Base-by-base conservation (phyloP, 2,329 filamentous ascomycete genomes). In the Colletotrichum lupini region DNA sequence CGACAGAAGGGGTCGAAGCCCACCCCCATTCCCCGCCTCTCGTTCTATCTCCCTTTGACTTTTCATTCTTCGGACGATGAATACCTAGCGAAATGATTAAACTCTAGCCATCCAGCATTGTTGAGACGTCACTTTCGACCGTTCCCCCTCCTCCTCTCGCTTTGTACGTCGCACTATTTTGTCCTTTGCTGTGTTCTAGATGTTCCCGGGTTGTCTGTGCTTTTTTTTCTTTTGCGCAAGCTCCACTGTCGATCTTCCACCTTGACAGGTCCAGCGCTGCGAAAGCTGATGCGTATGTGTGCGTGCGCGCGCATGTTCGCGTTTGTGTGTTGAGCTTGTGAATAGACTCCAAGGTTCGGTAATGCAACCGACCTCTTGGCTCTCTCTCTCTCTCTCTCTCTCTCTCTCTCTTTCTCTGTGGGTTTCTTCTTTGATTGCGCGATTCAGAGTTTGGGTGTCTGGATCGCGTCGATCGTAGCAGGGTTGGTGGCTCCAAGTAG, bases 41-140 rank as follows among this genome's bases (percentile, higher is more conserved):
- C 37, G 37, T 42, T 14, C 32, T 12, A 12, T 35, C 32, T 35
- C 32, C 37, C 37, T 42, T 42, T 42, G 16, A 42, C 37, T 42
- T 42, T 42, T 19, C 6, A 8, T 42, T 19, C 2, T 28, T 24
- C 28, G 14, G 22, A 53, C 52, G 42, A 58, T 11, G 24, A 28
- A 28, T 5, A 35, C 4, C 11, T 35, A 26, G 42, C 42, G 6
- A 53, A n/a, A 42, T 32, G 14, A 52, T 32, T 56, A 59, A 55
- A 52, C 53, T 60, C n/a, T 37, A 22, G 42, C 63, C 32, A 59
- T 64, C 58, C 53, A 55, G 37, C 53, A 52, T 32, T 53, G 32
- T 62, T 24, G 19, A 68, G 65, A 63, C 69, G 65, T 72, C 69
- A 68, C 65, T 28, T 28, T 37, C 26, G 19, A 16, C 8, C n/a